Base-by-base conservation (phyloP, 2,329 filamentous ascomycete species). In the Dactylellina leptospora region DNA sequence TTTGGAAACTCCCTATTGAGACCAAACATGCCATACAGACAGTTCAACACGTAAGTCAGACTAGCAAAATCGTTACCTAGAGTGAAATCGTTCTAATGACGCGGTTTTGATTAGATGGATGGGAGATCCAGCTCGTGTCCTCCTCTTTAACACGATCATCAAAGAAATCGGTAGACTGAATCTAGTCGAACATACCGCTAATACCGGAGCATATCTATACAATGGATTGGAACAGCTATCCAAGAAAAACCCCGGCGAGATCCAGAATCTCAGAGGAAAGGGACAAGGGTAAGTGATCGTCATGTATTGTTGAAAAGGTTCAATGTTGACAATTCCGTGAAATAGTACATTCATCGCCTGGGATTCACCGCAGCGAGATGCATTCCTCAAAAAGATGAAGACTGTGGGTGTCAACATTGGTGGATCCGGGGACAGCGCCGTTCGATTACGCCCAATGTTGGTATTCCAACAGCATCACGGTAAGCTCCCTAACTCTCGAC, bases 1-100 rank as follows among this genome's bases (percentile, higher is more conserved):
- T 96, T 88, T 79, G 89, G 89, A 73, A 89, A 95, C 84, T 85
- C 87, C 8, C 87, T 86, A 42, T 85, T 96, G 76, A 85, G 90
- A 10, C 92, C 92, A 74, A 96, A 96, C 84, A 93, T 93, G 85
- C 90, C 93, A 4, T 96, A 96, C 84, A 88, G 92, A 74, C 92
- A 96, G 82, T 96, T 96, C 85, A 96, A 96, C 85, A 96, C 92
- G 51, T 73, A 62, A n/a, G 40, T n/a, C n/a, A n/a, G n/a, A n/a
- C n/a, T n/a, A n/a, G n/a, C n/a, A n/a, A n/a, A n/a, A n/a, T n/a
- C n/a, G n/a, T n/a, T n/a, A n/a, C n/a, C n/a, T n/a, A n/a, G n/a
- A n/a, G n/a, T n/a, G n/a, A n/a, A n/a, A n/a, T n/a, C n/a, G n/a
- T n/a, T n/a, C n/a, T n/a, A n/a, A n/a, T n/a, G n/a, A n/a, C n/a